Base-by-base conservation (phyloP, 208 protist genomes). In the Zelonia costaricensis region DNA sequence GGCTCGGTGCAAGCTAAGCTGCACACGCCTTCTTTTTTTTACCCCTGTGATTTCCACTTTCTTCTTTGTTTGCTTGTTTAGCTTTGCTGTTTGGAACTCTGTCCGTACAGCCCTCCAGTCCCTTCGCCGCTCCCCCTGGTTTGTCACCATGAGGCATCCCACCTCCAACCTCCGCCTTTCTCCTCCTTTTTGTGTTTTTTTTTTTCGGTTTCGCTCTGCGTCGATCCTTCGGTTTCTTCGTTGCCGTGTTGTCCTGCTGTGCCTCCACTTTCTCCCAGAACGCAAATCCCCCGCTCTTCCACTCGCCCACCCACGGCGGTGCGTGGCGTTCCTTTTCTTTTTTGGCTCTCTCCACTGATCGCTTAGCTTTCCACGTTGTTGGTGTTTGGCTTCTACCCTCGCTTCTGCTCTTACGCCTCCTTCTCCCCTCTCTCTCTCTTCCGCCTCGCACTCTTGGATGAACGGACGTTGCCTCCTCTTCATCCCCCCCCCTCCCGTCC, bases 161-260 rank as follows among this genome's bases (percentile, higher is more conserved):
- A n/a, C n/a, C n/a, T n/a, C n/a, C n/a, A n/a, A n/a, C n/a, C 13
- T 44, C 13, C 40, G 16, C 22, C 4, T 44, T 16, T 44, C 13
- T 66, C 10, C 68, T 25, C 40, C 8, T 62, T 51, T 40, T 40
- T 60, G 33, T 57, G 45, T 31, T 52, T 76, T 62, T 58, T 39
- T 56, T 45, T 77, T 33, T 65, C 18, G 47, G 1, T 49, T 22
- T 63, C 28, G 18, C 10, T 54, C 31, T 42, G 51, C 22, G 7
- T 64, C 8, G 23, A 6, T 43, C 4, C 54, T 70, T 46, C 13
- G n/a, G 35, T 63, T 60, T 28, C n/a, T 28, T 22, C 7, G 33
- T 31, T 28, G 46, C n/a, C 9, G 62, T 20, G 42, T 36, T 45
- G 12, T 59, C 39, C 33, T 61, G 15, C 22, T 56, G 13, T 15